phyloP scores from a whole-genome alignment of 1,284 basidiomycete genomes.

The Malassezia slooffiae region DNA sequence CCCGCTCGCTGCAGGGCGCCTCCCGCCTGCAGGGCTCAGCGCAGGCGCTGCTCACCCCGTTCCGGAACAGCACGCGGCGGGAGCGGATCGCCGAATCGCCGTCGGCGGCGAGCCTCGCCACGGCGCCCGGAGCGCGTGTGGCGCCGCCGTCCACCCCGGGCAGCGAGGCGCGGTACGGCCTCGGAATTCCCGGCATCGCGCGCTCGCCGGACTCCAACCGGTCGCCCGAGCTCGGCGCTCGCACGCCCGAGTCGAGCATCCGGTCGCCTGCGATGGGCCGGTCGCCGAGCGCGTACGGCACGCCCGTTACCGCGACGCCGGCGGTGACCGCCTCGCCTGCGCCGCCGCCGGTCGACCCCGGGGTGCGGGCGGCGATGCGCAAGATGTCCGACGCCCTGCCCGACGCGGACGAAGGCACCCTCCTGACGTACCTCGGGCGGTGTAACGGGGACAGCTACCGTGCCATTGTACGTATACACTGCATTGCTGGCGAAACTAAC shows the following conservation, averaged over 20 bases:
- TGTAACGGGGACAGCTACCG: conserved; percentile 8
- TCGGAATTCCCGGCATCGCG: conserved; percentile 2
- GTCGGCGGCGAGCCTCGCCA: background rate
- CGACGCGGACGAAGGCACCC: conserved; percentile 7
- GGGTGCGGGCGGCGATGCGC: background rate
- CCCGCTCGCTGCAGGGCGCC: no score
- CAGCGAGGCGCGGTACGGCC: conserved; percentile 1
- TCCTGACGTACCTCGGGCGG: conserved; percentile 2
- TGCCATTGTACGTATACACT: conserved; percentile 1
- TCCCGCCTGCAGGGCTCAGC: background rate
- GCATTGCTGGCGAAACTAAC: background rate
- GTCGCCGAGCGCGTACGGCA: background rate
- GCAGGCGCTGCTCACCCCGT: background rate
- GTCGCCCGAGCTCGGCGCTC: background rate
- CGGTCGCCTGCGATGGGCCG: background rate
- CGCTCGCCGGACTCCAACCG: background rate
- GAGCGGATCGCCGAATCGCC: background rate
- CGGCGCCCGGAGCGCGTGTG: background rate
- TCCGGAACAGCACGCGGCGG: background rate
- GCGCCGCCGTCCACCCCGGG: no score
- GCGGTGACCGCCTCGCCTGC: background rate
- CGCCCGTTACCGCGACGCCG: background rate
- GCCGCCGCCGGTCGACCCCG: background rate
- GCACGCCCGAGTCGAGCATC: background rate
- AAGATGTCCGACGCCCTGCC: conserved; percentile 12